Percentiles rank a stretch among this genome's conserved stretches.
These are phyloP conservation scores for Naganishia onofrii DNA, from an alignment of 768 basidiomycete species.

Conservation along the genomic window DNA sequence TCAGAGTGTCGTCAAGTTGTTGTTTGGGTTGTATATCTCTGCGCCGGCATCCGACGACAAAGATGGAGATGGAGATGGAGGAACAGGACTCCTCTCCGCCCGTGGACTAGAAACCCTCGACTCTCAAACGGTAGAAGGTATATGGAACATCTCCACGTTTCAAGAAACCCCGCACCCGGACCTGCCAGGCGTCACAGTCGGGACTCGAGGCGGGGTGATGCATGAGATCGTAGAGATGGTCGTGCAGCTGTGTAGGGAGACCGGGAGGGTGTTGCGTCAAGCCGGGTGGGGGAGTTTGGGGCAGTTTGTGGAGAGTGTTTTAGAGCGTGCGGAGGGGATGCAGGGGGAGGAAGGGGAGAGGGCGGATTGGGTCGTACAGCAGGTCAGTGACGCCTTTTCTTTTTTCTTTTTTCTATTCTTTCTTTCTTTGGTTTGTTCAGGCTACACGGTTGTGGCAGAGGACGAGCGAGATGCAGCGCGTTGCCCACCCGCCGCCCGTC, in stretches of 20 bases:
- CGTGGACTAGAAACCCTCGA: constrained; percentile 63
- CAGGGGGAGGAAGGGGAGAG: constrained; percentile 46
- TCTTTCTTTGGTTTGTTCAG: no score
- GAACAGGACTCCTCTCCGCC: constrained; percentile 63
- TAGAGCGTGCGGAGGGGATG: constrained; percentile 43
- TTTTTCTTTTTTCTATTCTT: no score
- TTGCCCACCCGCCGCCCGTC: no score
- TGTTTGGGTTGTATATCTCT: constrained; percentile 68
- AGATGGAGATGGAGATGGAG: no score
- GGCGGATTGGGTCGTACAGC: constrained; percentile 64
- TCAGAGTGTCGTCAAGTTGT: constrained; percentile 74
- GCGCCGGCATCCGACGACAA: constrained; percentile 59
- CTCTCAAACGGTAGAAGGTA: constrained; percentile 64
- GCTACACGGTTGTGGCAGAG: no score
- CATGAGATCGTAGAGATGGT: constrained; percentile 72
- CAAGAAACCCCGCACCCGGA: constrained; percentile 68
- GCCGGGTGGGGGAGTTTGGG: constrained; percentile 70
- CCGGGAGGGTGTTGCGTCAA: constrained; percentile 64
- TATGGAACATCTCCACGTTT: constrained; percentile 69
- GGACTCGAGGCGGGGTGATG: constrained; percentile 71
- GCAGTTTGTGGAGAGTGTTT: constrained; percentile 66
- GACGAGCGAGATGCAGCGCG: no score
- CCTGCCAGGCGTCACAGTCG: constrained; percentile 68
- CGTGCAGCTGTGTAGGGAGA: constrained; percentile 65
- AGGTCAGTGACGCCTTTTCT: no score